Base-by-base conservation (phyloP, 2,329 filamentous ascomycete genomes). In the Pseudogymnoascus sp. region DNA sequence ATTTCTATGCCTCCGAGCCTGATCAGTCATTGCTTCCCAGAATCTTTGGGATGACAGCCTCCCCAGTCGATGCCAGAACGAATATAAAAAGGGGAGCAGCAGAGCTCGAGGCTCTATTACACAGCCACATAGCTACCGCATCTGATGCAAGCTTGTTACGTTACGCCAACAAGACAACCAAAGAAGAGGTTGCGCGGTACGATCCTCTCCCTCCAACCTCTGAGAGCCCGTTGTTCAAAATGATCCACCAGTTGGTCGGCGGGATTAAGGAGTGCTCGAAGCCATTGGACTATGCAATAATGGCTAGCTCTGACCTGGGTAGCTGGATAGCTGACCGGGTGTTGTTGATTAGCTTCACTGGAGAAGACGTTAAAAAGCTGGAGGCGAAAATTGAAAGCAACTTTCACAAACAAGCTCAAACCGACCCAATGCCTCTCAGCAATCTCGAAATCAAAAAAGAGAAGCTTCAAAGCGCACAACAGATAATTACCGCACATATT, bases 11-110 rank as follows among this genome's bases (percentile, higher is more conserved):
- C 1, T 74, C 79, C 2, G 76, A 79, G 30, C 66, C 71, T 1
- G 74, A 78, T 0, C 64, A 71, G 0, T 67, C 70, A 0, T 75
- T 74, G 57, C 80, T 85, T 4, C 94, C 94, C 3, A 87, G 86
- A 37, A 86, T 99, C 18, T 89, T 99, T 66, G 93, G 93, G 25
- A 97, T 97, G 93, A 99, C 94, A 1, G 94, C 94, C 6, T 97
- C 94, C 0, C 94, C 94, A 0, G 87, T 97, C 2, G 92, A 97
- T 74, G 85, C 90, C 0, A 88, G 90, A 68, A 81, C 82, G 0
- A 86, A 96, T 65, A 81, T 96, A 28, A 77, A 79, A 14, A 78
- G 83, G 63, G 90, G 89, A 37, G 89, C 90, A 0, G 76, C 77
- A 63, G 84, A 89, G 60, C 81, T 99, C 0, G 93, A 97, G 70